Base-by-base conservation (phyloP, 495 filamentous ascomycete genomes). In the Rusavskia elegans region DNA sequence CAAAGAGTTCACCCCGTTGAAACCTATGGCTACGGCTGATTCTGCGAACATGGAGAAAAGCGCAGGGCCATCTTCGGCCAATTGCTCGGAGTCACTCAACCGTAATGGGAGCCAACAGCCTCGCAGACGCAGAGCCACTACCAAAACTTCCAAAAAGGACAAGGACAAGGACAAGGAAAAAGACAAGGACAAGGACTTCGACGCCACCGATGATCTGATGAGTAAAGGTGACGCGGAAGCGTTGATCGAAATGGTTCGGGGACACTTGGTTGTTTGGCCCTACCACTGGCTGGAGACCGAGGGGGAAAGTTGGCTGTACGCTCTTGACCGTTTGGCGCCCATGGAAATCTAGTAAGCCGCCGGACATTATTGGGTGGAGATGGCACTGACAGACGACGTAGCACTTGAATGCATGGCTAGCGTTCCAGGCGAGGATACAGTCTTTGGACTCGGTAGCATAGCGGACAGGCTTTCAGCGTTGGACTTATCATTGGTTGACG, bases 201-300 rank as follows among this genome's bases (percentile, higher is more conserved):
- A 77, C 56, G 73, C 74, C 1, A 71, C 71, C 13, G 88, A 90
- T 57, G 85, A 90, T 45, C 60, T 94, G 39, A 69, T 95, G 57
- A 75, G 76, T 46, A 76, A 73, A 45, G 74, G 72, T 16, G 84
- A 87, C 51, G 85, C 87, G 7, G 89, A 94, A 60, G 82, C 85
- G 55, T 68, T 95, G 58, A 69, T 96, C 60, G 75, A 80, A 52
- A 70, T 89, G 72, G 80, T 86, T 36, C 93, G 96, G 65, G 92
- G 92, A 9, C 77, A 87, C 64, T 69, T 98, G 38, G 89, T 98
- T 27, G 66, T 86, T 50, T 98, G 89, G 73, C 92, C 92, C 16
- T 92, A 95, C 63, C 85, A 98, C 53, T 98, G 93, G 80, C 77
- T 98, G 45, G 93, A 96, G 68, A 92, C 96, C 69, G 78, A 82